Conservation (phyloP, 2,329 filamentous ascomycete genomes). For the Talaromyces sp. region DNA sequence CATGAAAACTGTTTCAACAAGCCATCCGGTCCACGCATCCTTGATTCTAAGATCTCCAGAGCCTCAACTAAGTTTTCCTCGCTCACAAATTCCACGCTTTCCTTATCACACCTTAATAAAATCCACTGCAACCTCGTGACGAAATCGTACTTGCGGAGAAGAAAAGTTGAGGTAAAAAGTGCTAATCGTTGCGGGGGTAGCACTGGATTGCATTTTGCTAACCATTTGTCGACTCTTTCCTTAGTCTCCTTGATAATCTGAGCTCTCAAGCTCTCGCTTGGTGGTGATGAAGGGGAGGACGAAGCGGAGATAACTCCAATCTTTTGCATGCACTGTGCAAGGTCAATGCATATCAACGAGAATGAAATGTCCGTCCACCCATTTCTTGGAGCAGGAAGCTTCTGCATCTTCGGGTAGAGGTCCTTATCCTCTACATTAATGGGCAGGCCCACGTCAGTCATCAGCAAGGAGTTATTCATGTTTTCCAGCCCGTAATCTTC, state of each 20-base stretch:
- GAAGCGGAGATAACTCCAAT: background rate
- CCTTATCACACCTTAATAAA: background rate
- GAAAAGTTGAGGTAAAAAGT: background rate
- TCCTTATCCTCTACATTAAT: conserved; percentile 2
- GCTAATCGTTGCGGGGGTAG: background rate
- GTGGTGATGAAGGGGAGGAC: background rate
- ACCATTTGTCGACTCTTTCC: background rate
- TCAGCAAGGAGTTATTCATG: conserved; percentile 41
- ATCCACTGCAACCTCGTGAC: background rate
- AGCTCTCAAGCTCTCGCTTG: background rate
- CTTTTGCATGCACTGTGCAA: background rate
- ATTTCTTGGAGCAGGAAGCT: background rate
- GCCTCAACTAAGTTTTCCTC: background rate
- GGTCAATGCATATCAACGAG: background rate
- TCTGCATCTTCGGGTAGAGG: conserved; percentile 8
- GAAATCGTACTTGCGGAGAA: background rate
- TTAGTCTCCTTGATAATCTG: background rate
- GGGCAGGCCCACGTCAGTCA: conserved; percentile 23
- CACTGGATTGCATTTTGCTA: background rate
- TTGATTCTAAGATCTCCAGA: background rate
- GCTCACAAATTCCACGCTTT: background rate
- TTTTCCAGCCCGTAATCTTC: conserved; percentile 55
- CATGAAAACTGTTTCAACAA: conserved; percentile 18
- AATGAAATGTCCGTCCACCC: background rate
- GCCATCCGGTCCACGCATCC: background rate